These are phyloP conservation scores for Saccharomyces hybrid DNA, from an alignment of 1,139 yeast species.

Conservation along the genomic window DNA sequence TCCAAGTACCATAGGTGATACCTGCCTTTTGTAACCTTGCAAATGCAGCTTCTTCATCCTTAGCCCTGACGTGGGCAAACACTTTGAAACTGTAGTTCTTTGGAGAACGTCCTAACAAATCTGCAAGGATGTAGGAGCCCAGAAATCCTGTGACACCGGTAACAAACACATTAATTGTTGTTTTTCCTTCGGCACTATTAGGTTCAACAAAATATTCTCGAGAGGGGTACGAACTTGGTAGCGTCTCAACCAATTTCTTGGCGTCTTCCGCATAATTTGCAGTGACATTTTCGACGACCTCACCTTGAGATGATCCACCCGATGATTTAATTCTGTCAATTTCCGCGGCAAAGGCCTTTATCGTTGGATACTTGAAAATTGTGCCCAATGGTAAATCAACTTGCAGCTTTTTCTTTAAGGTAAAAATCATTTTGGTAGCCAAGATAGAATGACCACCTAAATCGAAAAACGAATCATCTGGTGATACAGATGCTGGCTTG, in stretches of 20 bases:
- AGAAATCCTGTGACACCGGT: constrained; percentile 97
- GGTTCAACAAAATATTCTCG: constrained; percentile 30
- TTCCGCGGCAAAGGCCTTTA: constrained; percentile 67
- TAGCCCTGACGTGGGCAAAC: constrained; percentile 88
- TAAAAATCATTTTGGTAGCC: constrained; percentile 95
- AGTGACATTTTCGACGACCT: constrained; percentile 24
- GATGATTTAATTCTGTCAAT: constrained; percentile 40
- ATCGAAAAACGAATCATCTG: constrained; percentile 88
- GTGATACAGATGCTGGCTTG: constrained; percentile 67
- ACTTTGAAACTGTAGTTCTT: constrained; percentile 45
- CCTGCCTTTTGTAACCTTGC: constrained; percentile 74
- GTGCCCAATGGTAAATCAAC: constrained; percentile 85
- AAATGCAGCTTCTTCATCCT: constrained; percentile 55
- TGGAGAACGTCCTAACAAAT: constrained; percentile 48
- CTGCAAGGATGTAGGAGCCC: constrained; percentile 80
- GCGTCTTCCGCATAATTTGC: constrained; percentile 72
- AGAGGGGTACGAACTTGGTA: constrained; percentile 38
- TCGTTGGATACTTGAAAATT: constrained; percentile 82
- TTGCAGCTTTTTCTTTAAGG: constrained; percentile 66
- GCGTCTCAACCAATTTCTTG: constrained; percentile 40
- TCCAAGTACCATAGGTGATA: constrained; percentile 76
- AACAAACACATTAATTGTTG: constrained; percentile 58
- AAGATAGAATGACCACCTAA: constrained; percentile 95
- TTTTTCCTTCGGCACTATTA: constrained; percentile 29
- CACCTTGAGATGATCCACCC: constrained; percentile 13